Conservation (phyloP, 163 green algal genomes). For the Scenedesmus sp. region DNA sequence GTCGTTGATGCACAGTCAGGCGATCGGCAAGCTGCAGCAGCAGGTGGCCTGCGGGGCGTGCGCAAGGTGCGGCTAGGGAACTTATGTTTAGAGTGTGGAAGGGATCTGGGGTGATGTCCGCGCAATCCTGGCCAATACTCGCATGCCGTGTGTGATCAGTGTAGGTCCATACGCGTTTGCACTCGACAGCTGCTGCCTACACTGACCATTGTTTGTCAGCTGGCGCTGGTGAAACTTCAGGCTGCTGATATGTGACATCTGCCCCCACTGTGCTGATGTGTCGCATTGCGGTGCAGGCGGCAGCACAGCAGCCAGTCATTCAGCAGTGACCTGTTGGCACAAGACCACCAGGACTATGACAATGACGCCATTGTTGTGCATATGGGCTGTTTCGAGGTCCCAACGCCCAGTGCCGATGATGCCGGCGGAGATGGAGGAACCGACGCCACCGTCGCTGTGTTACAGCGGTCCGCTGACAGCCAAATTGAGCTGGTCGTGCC, state of each 20-base stretch:
- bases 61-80: constrained; percentile 13
- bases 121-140: too few relatives aligned
- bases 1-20: constrained; percentile 30
- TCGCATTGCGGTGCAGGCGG: not conserved
- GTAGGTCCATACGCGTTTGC: too few relatives aligned
- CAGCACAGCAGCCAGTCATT: constrained; percentile 33
- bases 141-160: too few relatives aligned
- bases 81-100: too few relatives aligned
- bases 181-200: not conserved
- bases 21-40: constrained; percentile 24
- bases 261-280: not conserved
- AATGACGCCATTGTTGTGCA: constrained; percentile 48
- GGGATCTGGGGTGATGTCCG: too few relatives aligned
- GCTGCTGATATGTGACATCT: not conserved
- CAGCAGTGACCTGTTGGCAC: not conserved
- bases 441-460: not conserved
- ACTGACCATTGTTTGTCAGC: not conserved
- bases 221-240: not conserved
- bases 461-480: not conserved
- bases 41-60: constrained; percentile 13
- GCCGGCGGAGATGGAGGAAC: not conserved
- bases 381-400: constrained; percentile 46
- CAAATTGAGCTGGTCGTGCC: constrained; percentile 11
- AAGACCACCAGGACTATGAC: constrained; percentile 48
- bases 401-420: not conserved